Conservation (phyloP, 169 alveolate species). For the Plasmodium knowlesi region DNA sequence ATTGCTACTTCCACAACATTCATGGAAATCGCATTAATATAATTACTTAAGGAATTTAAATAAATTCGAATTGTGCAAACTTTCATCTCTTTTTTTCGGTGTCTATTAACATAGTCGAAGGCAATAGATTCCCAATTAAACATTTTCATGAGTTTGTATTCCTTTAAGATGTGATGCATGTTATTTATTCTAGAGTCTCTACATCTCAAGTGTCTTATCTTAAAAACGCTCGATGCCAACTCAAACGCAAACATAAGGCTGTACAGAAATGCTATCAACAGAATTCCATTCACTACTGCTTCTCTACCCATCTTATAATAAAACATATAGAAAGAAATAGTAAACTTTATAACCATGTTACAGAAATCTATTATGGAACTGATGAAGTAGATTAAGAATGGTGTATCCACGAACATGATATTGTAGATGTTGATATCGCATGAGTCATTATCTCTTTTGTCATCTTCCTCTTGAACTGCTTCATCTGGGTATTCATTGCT, state of each 20-base stretch:
- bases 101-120: constrained; percentile 53
- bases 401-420: constrained; percentile 67
- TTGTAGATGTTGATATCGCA: constrained; percentile 50
- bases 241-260: constrained; percentile 17
- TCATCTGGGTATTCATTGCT: not conserved
- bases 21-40: constrained; percentile 20
- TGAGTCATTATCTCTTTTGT: not conserved
- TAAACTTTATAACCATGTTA: constrained; percentile 21
- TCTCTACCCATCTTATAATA: constrained; percentile 46
- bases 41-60: constrained; percentile 19
- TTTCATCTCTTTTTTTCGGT: constrained; percentile 33
- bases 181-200: constrained; percentile 47
- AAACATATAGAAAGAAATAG: constrained; percentile 37
- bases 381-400: constrained; percentile 25
- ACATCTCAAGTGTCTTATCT: constrained; percentile 24
- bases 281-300: not conserved
- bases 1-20: constrained; percentile 39
- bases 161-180: constrained; percentile 60
- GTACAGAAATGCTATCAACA: not conserved
- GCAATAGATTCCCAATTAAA: constrained; percentile 75
- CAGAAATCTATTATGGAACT: not conserved
- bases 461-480: not conserved
- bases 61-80: constrained; percentile 18
- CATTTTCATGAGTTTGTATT: constrained; percentile 57
- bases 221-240: constrained; percentile 22